Evolutionary conservation across 2,329 filamentous ascomycete genomes (phyloP).

Genomic region (Verticillium isaacii): DNA sequence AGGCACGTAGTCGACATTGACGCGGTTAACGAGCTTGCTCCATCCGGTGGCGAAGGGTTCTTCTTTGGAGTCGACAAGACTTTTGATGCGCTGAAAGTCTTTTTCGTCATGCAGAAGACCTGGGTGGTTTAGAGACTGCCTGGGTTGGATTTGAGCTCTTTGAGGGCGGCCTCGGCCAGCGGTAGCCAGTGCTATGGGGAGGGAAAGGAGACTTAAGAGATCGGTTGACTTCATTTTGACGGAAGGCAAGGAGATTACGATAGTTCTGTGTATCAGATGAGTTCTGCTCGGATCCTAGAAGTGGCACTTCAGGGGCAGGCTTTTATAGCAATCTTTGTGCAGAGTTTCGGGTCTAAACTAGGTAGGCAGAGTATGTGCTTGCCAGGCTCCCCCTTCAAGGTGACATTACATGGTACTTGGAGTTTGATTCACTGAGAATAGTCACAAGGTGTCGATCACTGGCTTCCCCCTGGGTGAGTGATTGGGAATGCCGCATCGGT

Average conservation of each 20-base stretch:
- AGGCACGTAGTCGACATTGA: constrained; percentile 22
- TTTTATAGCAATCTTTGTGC: background rate
- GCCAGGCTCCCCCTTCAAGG: too few species aligned
- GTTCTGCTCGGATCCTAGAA: background rate
- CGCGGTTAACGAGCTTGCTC: constrained; percentile 24
- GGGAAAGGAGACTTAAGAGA: background rate
- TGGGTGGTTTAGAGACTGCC: background rate
- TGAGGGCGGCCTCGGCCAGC: background rate
- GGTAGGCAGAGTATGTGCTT: too few species aligned
- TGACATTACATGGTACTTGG: too few species aligned
- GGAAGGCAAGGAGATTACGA: background rate
- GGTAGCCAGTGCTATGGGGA: background rate
- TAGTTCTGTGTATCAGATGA: background rate
- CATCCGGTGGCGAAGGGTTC: constrained; percentile 29
- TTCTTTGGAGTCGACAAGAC: constrained; percentile 24
- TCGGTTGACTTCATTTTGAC: background rate
- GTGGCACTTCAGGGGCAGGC: background rate
- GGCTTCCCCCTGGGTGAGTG: too few species aligned
- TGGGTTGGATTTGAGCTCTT: background rate
- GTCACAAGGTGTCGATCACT: too few species aligned
- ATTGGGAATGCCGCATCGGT: too few species aligned
- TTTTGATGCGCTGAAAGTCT: constrained; percentile 34
- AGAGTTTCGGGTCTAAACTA: too few species aligned
- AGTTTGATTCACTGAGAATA: too few species aligned
- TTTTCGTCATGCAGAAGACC: constrained; percentile 25